phyloP scores from a whole-genome alignment of 495 filamentous ascomycete genomes.

The Annulohypoxylon bovei region DNA sequence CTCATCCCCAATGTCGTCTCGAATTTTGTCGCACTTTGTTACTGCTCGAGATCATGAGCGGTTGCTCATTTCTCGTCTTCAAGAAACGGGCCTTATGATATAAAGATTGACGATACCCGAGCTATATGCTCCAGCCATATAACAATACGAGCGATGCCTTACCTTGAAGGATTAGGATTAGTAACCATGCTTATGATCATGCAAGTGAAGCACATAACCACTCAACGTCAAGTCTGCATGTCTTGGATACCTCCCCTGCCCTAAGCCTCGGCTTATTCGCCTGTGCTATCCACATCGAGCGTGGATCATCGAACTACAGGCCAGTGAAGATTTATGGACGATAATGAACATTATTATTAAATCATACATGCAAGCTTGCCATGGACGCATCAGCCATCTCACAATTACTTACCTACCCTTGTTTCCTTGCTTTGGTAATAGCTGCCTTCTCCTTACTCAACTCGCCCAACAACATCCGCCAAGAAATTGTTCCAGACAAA shows the following conservation, averaged over 20 bases:
- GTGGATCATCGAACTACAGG: background rate
- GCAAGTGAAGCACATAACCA: constrained; percentile 30
- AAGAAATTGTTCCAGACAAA: constrained; percentile 1
- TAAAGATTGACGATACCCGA: constrained; percentile 43
- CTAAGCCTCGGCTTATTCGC: constrained; percentile 2
- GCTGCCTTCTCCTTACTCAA: constrained; percentile 10
- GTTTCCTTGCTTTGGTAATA: constrained; percentile 17
- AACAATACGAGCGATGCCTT: constrained; percentile 34
- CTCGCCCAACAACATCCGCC: constrained; percentile 5
- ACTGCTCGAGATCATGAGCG: constrained; percentile 16
- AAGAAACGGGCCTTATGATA: constrained; percentile 25
- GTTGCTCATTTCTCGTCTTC: constrained; percentile 18
- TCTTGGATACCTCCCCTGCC: constrained; percentile 8
- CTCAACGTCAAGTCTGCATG: constrained; percentile 11
- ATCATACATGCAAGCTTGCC: constrained; percentile 5
- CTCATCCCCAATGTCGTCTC: constrained; percentile 17
- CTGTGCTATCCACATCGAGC: background rate
- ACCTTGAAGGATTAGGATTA: constrained; percentile 22
- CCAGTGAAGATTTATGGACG: constrained; percentile 19
- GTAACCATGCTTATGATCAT: constrained; percentile 31
- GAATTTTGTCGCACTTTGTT: constrained; percentile 26
- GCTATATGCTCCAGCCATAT: constrained; percentile 31
- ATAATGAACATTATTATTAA: constrained; percentile 2
- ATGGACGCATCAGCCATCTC: background rate
- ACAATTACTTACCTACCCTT: background rate